A percentile compares a stretch with the other conserved stretches of the same genome.
These are phyloP conservation scores for Phyllosticta capitalensis DNA, from an alignment of 2,329 filamentous ascomycete genomes.

Conservation along the genomic window DNA sequence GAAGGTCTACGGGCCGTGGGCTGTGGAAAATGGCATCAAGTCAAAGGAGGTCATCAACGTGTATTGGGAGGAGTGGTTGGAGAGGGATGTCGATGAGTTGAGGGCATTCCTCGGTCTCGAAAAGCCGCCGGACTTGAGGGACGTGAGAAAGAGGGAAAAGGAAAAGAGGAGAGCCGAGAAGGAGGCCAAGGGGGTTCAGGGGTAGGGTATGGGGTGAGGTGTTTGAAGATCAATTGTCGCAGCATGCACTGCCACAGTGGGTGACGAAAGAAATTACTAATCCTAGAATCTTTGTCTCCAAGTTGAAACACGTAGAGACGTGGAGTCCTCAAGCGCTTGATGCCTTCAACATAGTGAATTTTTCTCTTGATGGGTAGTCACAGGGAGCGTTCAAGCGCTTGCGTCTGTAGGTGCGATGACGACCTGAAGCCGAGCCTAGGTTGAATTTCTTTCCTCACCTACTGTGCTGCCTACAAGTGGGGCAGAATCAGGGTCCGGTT, in stretches of 20 bases:
- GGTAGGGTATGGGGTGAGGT: not conserved
- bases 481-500: not conserved
- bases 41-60: conserved; percentile 83
- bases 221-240: not conserved
- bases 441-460: too few relatives aligned
- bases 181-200: conserved; percentile 30
- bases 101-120: conserved; percentile 72
- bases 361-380: not conserved
- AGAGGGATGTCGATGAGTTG: conserved; percentile 70
- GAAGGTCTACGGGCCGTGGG: conserved; percentile 78
- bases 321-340: too few relatives aligned
- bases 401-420: too few relatives aligned
- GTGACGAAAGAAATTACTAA: too few relatives aligned
- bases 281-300: too few relatives aligned
- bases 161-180: conserved; percentile 59
- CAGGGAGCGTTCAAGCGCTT: too few relatives aligned
- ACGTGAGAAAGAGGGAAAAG: conserved; percentile 60
- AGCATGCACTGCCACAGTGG: too few relatives aligned
- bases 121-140: conserved; percentile 74
- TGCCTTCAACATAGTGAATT: too few relatives aligned
- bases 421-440: too few relatives aligned
- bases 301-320: too few relatives aligned
- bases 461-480: not conserved
- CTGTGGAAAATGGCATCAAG: conserved; percentile 67
- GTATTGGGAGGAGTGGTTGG: conserved; percentile 93